A percentile compares a stretch with the other conserved stretches of the same genome.
These are phyloP conservation scores for Thraustochytrium striatum DNA, from an alignment of 352 stramenopile species.

Conservation along the genomic window DNA sequence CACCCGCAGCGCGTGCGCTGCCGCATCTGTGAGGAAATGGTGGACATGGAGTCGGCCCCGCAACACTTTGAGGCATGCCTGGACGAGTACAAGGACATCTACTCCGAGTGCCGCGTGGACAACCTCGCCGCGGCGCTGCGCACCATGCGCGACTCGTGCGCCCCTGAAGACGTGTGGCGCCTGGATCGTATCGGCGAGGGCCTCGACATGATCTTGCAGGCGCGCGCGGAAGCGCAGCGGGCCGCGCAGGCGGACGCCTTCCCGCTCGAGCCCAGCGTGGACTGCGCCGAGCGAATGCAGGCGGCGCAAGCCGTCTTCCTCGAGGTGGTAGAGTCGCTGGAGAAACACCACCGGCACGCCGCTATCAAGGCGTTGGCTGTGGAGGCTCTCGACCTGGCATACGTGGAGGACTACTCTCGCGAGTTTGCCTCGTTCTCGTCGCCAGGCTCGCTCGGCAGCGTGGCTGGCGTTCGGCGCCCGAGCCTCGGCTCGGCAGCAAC, in stretches of 20 bases:
- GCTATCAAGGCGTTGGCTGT: conserved; percentile 28
- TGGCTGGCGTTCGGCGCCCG: too few species aligned
- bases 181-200: background rate
- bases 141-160: background rate
- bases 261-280: too few species aligned
- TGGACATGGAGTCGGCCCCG: background rate
- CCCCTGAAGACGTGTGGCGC: background rate
- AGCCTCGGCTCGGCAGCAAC: too few species aligned
- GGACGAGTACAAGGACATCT: conserved; percentile 24
- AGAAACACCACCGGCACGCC: background rate
- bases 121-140: background rate
- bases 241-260: too few species aligned
- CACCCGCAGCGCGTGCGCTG: background rate
- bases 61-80: conserved; percentile 32
- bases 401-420: background rate
- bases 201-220: conserved; percentile 3
- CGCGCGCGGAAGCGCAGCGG: background rate
- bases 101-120: conserved; percentile 24
- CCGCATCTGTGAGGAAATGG: conserved; percentile 38
- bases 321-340: background rate
- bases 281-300: background rate
- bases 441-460: too few species aligned
- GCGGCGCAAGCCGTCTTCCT: background rate
- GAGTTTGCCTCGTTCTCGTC: too few species aligned
- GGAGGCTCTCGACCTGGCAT: conserved; percentile 1